Evolutionary conservation across 129 eudicot species (phyloP).

Genomic region (Tagetes patula): DNA sequence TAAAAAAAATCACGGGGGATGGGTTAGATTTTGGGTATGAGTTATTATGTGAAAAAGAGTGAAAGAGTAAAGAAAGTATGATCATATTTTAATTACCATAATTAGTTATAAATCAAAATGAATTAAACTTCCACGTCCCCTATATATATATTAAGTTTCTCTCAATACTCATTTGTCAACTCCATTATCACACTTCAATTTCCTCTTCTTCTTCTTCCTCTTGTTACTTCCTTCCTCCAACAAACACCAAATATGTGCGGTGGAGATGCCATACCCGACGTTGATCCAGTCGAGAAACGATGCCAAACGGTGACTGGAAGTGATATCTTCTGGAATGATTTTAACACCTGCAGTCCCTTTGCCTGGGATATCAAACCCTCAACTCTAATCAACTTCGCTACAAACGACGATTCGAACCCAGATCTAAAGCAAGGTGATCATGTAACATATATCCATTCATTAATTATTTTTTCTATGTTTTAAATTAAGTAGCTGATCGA

Average conservation of each 20-base stretch:
- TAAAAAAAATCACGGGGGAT: too few relatives aligned
- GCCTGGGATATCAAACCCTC: not conserved
- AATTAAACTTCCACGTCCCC: not conserved
- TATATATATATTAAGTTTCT: not conserved
- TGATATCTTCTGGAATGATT: not conserved
- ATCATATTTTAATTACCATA: too few relatives aligned
- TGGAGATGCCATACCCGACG: not conserved
- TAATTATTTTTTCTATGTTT: too few relatives aligned
- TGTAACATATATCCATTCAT: too few relatives aligned
- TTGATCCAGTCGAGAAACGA: not conserved
- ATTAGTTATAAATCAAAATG: not conserved
- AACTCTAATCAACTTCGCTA: not conserved
- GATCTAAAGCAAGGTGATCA: not conserved
- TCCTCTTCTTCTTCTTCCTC: not conserved
- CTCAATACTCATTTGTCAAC: not conserved
- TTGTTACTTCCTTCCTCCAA: not conserved
- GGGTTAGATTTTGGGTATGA: too few relatives aligned
- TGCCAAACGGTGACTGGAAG: not conserved
- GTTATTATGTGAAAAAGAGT: too few relatives aligned
- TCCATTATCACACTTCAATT: not conserved
- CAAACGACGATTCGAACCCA: not conserved
- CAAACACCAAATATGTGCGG: not conserved
- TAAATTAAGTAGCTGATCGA: too few relatives aligned
- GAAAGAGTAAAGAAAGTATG: too few relatives aligned
- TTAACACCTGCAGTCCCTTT: not conserved